Base-by-base conservation (phyloP, 352 stramenopile genomes). In the Phytopythium sindhum region DNA sequence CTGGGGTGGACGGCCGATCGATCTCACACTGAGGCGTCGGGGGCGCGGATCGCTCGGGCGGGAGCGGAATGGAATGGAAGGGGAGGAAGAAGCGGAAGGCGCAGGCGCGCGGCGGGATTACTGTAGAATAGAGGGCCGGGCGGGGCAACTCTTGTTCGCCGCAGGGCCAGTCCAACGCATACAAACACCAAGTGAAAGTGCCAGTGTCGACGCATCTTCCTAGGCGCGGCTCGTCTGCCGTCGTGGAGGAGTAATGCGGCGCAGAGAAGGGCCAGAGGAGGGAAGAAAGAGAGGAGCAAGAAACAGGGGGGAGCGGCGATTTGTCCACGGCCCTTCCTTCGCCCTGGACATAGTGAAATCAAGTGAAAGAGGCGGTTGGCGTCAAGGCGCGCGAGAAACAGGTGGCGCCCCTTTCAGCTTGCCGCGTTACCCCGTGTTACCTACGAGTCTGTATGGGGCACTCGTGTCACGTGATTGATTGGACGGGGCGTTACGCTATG, bases 251-350 rank as follows among this genome's bases (percentile, higher is more conserved):
- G 47, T 24, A 35, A n/a, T 19, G 1, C 8, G 3, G 47, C 26
- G 28, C 48, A 55, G 48, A 55, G 17, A 35, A 35, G 26, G 48
- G 48, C 7, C 48, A 24, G 48, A 55, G 48, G 48, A 55, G 48
- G 48, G 48, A 55, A 55, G 48, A 55, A 55, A 15, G 17, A 35
- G 15, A 9, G 28, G 11, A 21, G 29, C 31, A 39, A 39, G 39
- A n/a, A n/a, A 45, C 19, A 19, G n/a, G n/a, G n/a, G n/a, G n/a
- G n/a, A n/a, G n/a, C n/a, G n/a, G n/a, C n/a, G n/a, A n/a, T n/a
- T n/a, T n/a, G n/a, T n/a, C n/a, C n/a, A n/a, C n/a, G n/a, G n/a
- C n/a, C n/a, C n/a, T n/a, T n/a, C n/a, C n/a, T n/a, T n/a, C n/a
- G n/a, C n/a, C n/a, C n/a, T n/a, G 42, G 17, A 7, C 19, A 50